Base-by-base conservation (phyloP, 2,329 filamentous ascomycete species). In the Nannizziopsis arthrosporioides region DNA sequence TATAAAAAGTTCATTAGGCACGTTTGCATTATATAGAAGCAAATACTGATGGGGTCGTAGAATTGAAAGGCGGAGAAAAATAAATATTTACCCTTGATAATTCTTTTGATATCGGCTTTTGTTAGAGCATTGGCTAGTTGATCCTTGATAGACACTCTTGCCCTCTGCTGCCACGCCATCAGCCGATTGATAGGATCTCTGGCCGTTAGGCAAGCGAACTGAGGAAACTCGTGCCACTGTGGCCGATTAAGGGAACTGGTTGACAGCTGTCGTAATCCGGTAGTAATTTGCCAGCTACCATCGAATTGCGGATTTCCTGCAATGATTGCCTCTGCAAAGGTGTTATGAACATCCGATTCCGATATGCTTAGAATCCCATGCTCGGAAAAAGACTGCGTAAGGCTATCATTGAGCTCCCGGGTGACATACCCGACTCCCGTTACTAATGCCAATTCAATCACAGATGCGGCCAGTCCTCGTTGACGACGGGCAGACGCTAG, bases 341-440 rank as follows among this genome's bases (percentile, higher is more conserved):
- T 68, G 52, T 73, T 68, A 52, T 75, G 71, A n/a, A 76, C 55
- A 44, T 76, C 72, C 2, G 65, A 62, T 57, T 77, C 73, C 2
- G 73, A 73, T 27, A 27, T 27, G 22, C 22, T 27, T 7, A 27
- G 3, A 27, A 27, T 27, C 22, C 22, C 22, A 27, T 27, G 3
- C 7, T 27, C 22, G 22, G 7, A 27, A 27, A 7, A 27, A 27
- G 22, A 27, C 22, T 27, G 22, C 3, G 22, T 27, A 27, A 27
- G 7, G 7, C 3, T 7, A 7, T 27, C 22, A 7, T 7, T 7
- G 22, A 27, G 22, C 22, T 27, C 22, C 4, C 22, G 22, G 3
- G 14, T 15, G 7, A 43, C 18, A 19, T 46, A 50, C 19, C 48
- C 48, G 14, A 32, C 30, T 1, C 35, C 42, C 12, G 32, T 15